Evolutionary conservation across 2,329 filamentous ascomycete species (phyloP).

Genomic region (Exophiala lecanii-corni): DNA sequence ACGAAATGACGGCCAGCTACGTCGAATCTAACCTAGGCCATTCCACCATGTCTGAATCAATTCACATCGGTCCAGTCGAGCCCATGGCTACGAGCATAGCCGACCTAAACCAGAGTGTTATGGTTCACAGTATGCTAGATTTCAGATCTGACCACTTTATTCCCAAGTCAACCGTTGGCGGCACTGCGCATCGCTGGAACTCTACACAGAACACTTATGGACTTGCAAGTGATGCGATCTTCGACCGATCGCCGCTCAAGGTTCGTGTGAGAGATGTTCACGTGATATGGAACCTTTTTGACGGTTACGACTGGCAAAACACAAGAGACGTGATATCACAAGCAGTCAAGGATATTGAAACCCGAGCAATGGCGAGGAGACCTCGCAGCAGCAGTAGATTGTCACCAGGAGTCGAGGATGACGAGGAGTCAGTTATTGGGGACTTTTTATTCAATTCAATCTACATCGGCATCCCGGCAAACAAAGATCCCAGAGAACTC

Average conservation of each 20-base stretch:
- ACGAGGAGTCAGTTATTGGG: slow-evolving; percentile 81
- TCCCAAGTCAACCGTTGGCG: slow-evolving; percentile 55
- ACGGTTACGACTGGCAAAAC: slow-evolving; percentile 92
- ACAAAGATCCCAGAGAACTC: slow-evolving; percentile 77
- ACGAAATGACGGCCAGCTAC: slow-evolving; percentile 26
- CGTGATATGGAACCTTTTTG: slow-evolving; percentile 95
- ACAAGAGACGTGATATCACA: slow-evolving; percentile 83
- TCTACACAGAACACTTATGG: slow-evolving; percentile 72
- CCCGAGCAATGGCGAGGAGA: slow-evolving; percentile 71
- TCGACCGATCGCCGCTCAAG: slow-evolving; percentile 65
- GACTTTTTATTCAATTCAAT: slow-evolving; percentile 99
- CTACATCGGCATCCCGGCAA: slow-evolving; percentile 87
- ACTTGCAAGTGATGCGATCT: slow-evolving; percentile 56
- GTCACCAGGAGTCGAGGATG: slow-evolving; percentile 51
- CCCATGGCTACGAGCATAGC: slow-evolving; percentile 49
- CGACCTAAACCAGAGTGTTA: slow-evolving; percentile 26
- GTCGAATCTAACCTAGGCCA: slow-evolving; percentile 36
- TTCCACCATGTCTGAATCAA: slow-evolving; percentile 32
- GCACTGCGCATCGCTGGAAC: slow-evolving; percentile 74
- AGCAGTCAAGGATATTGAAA: slow-evolving; percentile 82
- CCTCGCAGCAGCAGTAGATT: slow-evolving; percentile 54
- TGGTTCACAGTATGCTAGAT: slow-evolving; percentile 46
- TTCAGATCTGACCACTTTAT: slow-evolving; percentile 78
- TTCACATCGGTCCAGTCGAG: slow-evolving; percentile 42
- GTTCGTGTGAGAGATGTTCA: slow-evolving; percentile 81